A percentile compares a stretch with the other conserved stretches of the same genome.
These are phyloP conservation scores for Lantana camara DNA, from an alignment of 257 asterid genomes.

Conservation along the genomic window DNA sequence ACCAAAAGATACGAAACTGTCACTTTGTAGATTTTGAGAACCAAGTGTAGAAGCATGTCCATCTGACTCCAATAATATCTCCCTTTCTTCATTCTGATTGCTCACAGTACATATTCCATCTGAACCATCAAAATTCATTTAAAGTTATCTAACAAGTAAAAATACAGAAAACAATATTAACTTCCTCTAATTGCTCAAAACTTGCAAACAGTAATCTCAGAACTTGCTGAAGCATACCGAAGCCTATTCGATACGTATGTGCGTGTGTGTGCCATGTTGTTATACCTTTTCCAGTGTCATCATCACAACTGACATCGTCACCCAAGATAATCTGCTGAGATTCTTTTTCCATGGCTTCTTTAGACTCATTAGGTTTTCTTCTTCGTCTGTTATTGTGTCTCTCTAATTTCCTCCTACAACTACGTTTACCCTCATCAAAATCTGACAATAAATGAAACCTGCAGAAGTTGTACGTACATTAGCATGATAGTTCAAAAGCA, in stretches of 20 bases:
- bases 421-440: slow-evolving; percentile 90
- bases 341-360: slow-evolving; percentile 52
- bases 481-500: slow-evolving; percentile 11
- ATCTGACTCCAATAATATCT: slow-evolving; percentile 54
- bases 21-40: slow-evolving; percentile 54
- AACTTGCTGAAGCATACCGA: no score
- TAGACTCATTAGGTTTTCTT: slow-evolving; percentile 68
- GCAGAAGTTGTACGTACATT: slow-evolving; percentile 28
- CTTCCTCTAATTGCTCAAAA: background rate
- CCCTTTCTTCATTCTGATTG: slow-evolving; percentile 56
- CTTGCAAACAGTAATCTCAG: background rate
- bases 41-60: slow-evolving; percentile 49
- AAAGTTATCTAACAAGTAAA: background rate
- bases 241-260: no score
- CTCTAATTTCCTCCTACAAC: slow-evolving; percentile 91
- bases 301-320: slow-evolving; percentile 67
- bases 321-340: slow-evolving; percentile 41
- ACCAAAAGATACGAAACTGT: slow-evolving; percentile 45
- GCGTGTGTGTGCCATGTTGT: no score
- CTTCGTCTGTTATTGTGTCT: slow-evolving; percentile 85
- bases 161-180: background rate
- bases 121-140: slow-evolving; percentile 34
- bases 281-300: slow-evolving; percentile 68
- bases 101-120: slow-evolving; percentile 41
- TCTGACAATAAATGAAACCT: slow-evolving; percentile 85